Evolutionary conservation across 2,329 filamentous ascomycete species (phyloP).

Genomic region (Penicillium sp.): DNA sequence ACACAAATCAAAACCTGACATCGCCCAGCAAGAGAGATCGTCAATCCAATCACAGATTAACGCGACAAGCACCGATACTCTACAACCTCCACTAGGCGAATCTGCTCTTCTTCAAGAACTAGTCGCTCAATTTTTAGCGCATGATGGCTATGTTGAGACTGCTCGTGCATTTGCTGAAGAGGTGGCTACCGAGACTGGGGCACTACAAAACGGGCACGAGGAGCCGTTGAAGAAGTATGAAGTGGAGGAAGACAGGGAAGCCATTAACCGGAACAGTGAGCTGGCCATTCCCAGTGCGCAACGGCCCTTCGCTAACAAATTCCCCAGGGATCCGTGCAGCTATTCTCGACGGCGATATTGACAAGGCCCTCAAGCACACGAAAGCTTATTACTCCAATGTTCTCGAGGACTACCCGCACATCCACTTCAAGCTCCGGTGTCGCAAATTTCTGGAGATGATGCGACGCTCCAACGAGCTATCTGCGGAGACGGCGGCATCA

Average conservation of each 20-base stretch:
- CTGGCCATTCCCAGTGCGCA: no score
- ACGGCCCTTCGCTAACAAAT: not conserved
- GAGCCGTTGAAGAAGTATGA: slow-evolving; percentile 58
- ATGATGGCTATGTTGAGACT: slow-evolving; percentile 94
- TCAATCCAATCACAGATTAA: slow-evolving; percentile 62
- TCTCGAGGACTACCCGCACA: slow-evolving; percentile 73
- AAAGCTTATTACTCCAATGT: slow-evolving; percentile 76
- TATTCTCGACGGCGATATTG: slow-evolving; percentile 88
- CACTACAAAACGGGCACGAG: slow-evolving; percentile 59
- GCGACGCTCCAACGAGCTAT: slow-evolving; percentile 65
- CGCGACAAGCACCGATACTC: slow-evolving; percentile 53
- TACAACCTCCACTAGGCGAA: slow-evolving; percentile 67
- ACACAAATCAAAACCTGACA: not conserved
- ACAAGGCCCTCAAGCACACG: slow-evolving; percentile 80
- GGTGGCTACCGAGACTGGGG: slow-evolving; percentile 68
- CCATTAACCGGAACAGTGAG: slow-evolving; percentile 79
- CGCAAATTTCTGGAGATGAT: slow-evolving; percentile 97
- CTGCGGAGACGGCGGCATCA: slow-evolving; percentile 28
- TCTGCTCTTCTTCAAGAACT: slow-evolving; percentile 77
- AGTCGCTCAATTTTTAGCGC: slow-evolving; percentile 82
- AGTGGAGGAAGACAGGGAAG: slow-evolving; percentile 78
- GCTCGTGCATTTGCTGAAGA: slow-evolving; percentile 84
- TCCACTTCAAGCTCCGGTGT: slow-evolving; percentile 83
- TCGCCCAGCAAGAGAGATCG: slow-evolving; percentile 60
- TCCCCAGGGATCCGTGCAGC: slow-evolving; percentile 73